Conservation (phyloP, 2,329 filamentous ascomycete species). For the Dactylonectria macrodidyma region DNA sequence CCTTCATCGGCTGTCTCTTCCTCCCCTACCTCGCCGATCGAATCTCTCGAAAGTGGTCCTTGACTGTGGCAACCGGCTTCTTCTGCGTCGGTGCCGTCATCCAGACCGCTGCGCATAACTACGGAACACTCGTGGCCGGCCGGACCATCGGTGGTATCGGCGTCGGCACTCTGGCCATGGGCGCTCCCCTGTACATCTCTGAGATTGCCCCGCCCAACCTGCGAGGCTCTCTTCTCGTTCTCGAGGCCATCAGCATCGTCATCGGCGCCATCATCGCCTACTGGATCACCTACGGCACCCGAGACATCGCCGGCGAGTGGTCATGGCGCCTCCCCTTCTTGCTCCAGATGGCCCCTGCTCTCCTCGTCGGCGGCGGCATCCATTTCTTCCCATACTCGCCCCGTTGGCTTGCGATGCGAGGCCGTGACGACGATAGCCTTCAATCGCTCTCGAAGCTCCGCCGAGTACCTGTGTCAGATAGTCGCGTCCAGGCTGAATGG, state of each 20-base stretch:
- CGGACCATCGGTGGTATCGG: constrained; percentile 50
- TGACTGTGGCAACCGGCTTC: constrained; percentile 55
- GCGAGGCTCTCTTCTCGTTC: constrained; percentile 59
- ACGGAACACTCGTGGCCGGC: constrained; percentile 47
- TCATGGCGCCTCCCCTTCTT: constrained; percentile 63
- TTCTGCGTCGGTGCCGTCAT: constrained; percentile 62
- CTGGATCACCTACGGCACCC: constrained; percentile 69
- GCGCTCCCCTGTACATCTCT: constrained; percentile 50
- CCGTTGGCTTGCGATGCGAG: constrained; percentile 59
- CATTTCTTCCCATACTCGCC: constrained; percentile 62
- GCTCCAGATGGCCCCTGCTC: constrained; percentile 53
- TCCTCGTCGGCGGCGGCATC: constrained; percentile 55
- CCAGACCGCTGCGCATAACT: constrained; percentile 48
- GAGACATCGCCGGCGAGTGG: constrained; percentile 57
- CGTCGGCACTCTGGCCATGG: constrained; percentile 50
- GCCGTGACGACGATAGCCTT: constrained; percentile 57
- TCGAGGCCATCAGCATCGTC: constrained; percentile 66
- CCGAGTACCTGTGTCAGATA: constrained; percentile 58
- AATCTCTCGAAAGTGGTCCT: constrained; percentile 59
- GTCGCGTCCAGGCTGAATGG: constrained; percentile 62
- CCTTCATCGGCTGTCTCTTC: constrained; percentile 54
- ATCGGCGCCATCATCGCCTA: constrained; percentile 67
- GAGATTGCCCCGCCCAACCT: constrained; percentile 56
- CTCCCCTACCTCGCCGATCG: constrained; percentile 57
- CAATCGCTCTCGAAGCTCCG: constrained; percentile 56